Conservation (phyloP, 179 eudicot genomes). For the Monotropa hypopitys region DNA sequence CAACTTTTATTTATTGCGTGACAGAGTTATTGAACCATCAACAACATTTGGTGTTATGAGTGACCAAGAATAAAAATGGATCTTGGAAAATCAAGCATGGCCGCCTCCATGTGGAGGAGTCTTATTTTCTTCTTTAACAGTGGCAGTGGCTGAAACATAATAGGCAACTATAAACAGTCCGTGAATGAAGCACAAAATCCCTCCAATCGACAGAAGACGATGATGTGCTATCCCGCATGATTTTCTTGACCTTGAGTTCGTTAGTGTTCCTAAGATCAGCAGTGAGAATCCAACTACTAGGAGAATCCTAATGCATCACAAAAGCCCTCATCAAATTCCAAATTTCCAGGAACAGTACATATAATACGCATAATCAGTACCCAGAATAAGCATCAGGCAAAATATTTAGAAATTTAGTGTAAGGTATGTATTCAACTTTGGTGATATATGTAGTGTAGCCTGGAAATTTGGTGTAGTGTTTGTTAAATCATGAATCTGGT, state of each 20-base stretch:
- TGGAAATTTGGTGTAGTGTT: neutral
- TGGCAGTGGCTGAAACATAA: slow-evolving; percentile 35
- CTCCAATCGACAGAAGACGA: slow-evolving; percentile 42
- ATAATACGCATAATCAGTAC: neutral
- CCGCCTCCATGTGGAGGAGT: neutral
- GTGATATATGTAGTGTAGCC: too few relatives aligned
- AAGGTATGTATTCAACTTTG: neutral
- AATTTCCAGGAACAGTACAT: neutral
- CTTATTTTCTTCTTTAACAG: slow-evolving; percentile 17
- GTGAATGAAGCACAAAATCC: slow-evolving; percentile 48
- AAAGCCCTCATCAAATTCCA: neutral
- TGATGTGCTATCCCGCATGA: slow-evolving; percentile 46
- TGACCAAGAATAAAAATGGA: too few relatives aligned
- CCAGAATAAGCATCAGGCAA: neutral
- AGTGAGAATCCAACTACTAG: slow-evolving; percentile 42
- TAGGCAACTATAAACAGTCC: slow-evolving; percentile 42
- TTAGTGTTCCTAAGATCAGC: slow-evolving; percentile 39
- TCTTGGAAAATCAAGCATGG: neutral
- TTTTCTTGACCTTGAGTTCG: slow-evolving; percentile 44
- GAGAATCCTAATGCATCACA: slow-evolving; percentile 29
- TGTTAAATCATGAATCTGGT: neutral
- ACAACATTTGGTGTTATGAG: neutral
- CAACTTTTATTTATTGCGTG: neutral
- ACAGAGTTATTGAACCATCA: too few relatives aligned
- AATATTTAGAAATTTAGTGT: neutral